phyloP scores from a whole-genome alignment of 176 grass and related monocot species.

The Bonia amplexicaulis region DNA sequence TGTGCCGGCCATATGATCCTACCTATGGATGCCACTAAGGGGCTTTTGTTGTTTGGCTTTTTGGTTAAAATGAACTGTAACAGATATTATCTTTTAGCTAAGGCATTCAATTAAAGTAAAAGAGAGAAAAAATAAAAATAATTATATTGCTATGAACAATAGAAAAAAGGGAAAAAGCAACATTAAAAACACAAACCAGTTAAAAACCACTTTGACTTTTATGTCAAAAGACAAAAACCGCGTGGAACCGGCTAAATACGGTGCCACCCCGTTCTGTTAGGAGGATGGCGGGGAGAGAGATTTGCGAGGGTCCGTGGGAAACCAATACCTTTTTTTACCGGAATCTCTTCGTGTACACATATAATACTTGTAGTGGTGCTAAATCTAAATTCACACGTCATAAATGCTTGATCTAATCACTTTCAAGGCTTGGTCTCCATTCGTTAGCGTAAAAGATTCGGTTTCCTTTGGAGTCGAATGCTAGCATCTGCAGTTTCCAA shows the following conservation, averaged over 20 bases:
- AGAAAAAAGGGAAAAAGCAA: no score
- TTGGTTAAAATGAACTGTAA: no score
- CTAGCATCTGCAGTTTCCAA: neutral
- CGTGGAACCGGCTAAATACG: neutral
- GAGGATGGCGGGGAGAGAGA: neutral
- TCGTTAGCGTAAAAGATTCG: neutral
- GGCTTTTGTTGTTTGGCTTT: no score
- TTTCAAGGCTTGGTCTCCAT: neutral
- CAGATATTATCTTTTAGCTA: no score
- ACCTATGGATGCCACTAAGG: neutral
- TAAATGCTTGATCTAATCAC: neutral
- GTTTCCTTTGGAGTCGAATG: neutral
- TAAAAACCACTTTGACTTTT: no score
- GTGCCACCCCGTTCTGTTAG: neutral
- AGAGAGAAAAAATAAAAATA: no score
- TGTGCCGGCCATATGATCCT: neutral
- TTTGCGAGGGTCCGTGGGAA: neutral
- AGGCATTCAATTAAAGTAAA: no score
- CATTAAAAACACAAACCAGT: no score
- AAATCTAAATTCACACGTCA: neutral
- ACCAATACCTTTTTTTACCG: neutral
- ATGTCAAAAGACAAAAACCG: no score
- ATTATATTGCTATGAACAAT: no score
- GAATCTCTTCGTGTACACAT: neutral
- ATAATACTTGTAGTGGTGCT: neutral